A percentile compares a stretch with the other conserved stretches of the same genome.
phyloP scores from a whole-genome alignment of 202 grass and related monocot genomes.

The Zizania palustris region DNA sequence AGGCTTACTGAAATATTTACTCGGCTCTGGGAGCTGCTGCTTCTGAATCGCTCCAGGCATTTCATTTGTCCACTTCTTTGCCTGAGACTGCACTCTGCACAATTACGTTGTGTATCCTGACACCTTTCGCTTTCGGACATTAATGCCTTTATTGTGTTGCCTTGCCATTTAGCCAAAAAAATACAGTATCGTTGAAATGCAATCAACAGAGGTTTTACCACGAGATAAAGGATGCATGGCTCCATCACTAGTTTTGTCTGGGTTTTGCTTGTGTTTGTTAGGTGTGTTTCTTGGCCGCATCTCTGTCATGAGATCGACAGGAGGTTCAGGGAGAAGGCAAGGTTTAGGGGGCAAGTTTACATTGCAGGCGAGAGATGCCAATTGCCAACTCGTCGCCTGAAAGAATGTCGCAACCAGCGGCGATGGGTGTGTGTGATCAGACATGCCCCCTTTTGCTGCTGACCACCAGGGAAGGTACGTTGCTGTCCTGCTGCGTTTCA shows the following conservation, averaged over 20 bases:
- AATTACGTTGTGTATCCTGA: slow-evolving; percentile 3
- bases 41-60: slow-evolving; percentile 42
- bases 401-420: not conserved
- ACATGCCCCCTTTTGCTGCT: slow-evolving; percentile 12
- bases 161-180: slow-evolving; percentile 15
- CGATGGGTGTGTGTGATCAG: slow-evolving; percentile 21
- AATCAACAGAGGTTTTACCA: slow-evolving; percentile 4
- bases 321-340: not conserved
- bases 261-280: slow-evolving; percentile 41
- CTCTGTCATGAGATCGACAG: slow-evolving; percentile 31
- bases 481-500: slow-evolving; percentile 19
- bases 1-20: slow-evolving; percentile 41
- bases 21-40: not conserved
- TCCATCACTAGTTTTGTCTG: slow-evolving; percentile 16
- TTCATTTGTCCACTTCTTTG: slow-evolving; percentile 36
- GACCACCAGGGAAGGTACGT: not conserved
- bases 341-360: slow-evolving; percentile 5
- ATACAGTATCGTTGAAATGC: not conserved
- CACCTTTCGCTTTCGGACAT: slow-evolving; percentile 6
- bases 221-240: slow-evolving; percentile 28
- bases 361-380: not conserved
- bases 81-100: slow-evolving; percentile 8
- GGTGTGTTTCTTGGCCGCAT: slow-evolving; percentile 49
- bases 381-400: too few relatives aligned
- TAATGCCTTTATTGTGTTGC: slow-evolving; percentile 23